Conservation (phyloP, 2,329 filamentous ascomycete species). For the Colletotrichum cereale region DNA sequence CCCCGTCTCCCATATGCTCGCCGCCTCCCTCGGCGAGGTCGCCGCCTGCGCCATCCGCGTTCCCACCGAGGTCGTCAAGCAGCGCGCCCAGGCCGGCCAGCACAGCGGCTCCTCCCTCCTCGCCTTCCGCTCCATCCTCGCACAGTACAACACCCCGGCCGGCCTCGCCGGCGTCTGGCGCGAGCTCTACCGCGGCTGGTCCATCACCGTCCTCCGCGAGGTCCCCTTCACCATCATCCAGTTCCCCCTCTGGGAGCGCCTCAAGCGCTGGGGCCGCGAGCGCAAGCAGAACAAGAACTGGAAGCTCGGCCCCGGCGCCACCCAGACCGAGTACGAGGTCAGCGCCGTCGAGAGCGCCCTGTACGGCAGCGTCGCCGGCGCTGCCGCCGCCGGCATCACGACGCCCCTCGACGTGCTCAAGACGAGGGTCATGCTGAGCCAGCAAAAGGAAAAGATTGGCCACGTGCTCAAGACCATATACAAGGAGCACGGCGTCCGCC, state of each 20-base stretch:
- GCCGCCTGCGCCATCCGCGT: slow-evolving; percentile 93
- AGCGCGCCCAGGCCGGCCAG: slow-evolving; percentile 90
- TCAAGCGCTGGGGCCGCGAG: slow-evolving; percentile 79
- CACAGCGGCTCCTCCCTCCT: slow-evolving; percentile 77
- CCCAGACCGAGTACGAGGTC: slow-evolving; percentile 57
- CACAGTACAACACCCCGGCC: slow-evolving; percentile 51
- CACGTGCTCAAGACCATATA: slow-evolving; percentile 75
- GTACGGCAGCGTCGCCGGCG: slow-evolving; percentile 87
- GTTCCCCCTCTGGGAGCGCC: slow-evolving; percentile 94
- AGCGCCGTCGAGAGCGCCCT: slow-evolving; percentile 83
- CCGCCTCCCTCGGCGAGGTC: slow-evolving; percentile 88
- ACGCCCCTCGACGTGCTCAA: slow-evolving; percentile 97
- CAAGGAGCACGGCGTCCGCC: slow-evolving; percentile 71
- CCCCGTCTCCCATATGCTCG: slow-evolving; percentile 76
- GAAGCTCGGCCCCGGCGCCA: slow-evolving; percentile 27
- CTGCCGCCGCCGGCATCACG: slow-evolving; percentile 86
- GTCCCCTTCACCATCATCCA: slow-evolving; percentile 98
- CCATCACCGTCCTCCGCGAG: slow-evolving; percentile 93
- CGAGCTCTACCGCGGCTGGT: slow-evolving; percentile 92
- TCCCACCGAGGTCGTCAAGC: slow-evolving; percentile 97
- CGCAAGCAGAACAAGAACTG: slow-evolving; percentile 44
- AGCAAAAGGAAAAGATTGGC: slow-evolving; percentile 71
- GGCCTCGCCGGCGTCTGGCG: slow-evolving; percentile 74
- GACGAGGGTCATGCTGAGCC: slow-evolving; percentile 93
- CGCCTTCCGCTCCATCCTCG: slow-evolving; percentile 78